A percentile compares a stretch with the other conserved stretches of the same genome.
Evolutionary conservation across 2,329 filamentous ascomycete species (phyloP).

Genomic region (Cadophora luteo-olivacea): DNA sequence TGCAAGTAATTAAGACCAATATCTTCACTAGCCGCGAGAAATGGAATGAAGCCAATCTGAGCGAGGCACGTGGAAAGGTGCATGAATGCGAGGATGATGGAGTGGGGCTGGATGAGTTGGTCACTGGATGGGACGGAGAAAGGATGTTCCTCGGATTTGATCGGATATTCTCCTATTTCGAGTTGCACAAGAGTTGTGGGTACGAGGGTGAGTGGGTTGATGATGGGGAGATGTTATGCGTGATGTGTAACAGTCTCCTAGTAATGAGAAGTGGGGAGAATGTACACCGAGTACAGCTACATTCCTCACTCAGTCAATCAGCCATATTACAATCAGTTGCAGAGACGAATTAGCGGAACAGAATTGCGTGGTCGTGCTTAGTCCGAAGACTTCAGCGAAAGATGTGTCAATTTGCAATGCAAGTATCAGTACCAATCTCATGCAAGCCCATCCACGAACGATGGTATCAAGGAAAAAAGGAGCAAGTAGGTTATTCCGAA

Average conservation of each 20-base stretch:
- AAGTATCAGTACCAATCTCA: conserved; percentile 13
- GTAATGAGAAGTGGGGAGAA: not conserved
- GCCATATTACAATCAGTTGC: not conserved
- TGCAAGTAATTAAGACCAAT: not conserved
- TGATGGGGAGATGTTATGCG: not conserved
- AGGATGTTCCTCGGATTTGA: conserved; percentile 13
- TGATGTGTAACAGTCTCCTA: not conserved
- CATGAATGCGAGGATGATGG: not conserved
- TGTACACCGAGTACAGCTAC: not conserved
- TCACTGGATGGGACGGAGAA: conserved; percentile 5
- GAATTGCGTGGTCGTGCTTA: conserved; percentile 13
- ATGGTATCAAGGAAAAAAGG: conserved; percentile 9
- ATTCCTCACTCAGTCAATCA: not conserved
- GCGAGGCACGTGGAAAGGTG: conserved; percentile 23
- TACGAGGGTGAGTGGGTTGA: not conserved
- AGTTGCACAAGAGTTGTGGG: not conserved
- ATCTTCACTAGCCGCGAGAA: conserved; percentile 26
- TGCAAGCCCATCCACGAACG: conserved; percentile 13
- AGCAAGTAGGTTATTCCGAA: conserved; percentile 5
- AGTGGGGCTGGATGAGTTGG: not conserved
- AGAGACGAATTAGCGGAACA: not conserved
- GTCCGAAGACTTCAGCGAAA: conserved; percentile 11
- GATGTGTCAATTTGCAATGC: conserved; percentile 22
- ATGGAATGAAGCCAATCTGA: conserved; percentile 10
- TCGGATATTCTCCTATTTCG: not conserved